Conservation (phyloP, 208 protist genomes). For the Naegleria gruberi region DNA sequence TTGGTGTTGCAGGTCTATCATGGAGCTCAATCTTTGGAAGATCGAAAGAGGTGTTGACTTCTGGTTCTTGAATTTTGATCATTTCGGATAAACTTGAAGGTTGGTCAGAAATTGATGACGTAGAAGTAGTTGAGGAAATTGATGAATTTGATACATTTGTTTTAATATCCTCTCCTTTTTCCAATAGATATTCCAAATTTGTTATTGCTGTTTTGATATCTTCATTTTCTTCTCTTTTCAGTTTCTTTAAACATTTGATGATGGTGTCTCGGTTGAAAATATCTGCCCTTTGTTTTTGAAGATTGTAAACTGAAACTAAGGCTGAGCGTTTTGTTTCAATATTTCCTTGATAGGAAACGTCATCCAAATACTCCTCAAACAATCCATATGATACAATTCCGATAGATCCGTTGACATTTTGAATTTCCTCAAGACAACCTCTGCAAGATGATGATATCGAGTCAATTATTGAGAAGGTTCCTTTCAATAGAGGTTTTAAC, state of each 20-base stretch:
- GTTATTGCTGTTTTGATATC: not conserved
- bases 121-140: not conserved
- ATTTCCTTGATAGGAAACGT: not conserved
- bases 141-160: not conserved
- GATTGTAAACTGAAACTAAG: not conserved
- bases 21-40: no score
- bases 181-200: not conserved
- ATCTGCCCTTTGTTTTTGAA: not conserved
- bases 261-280: not conserved
- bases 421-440: not conserved
- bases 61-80: no score
- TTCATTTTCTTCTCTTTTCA: not conserved
- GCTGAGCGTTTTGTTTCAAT: not conserved
- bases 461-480: not conserved
- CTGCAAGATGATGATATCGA: not conserved
- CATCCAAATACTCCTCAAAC: not conserved
- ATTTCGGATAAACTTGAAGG: no score
- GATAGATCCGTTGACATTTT: not conserved
- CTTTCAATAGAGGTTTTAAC: not conserved
- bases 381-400: not conserved
- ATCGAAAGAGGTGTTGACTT: not conserved
- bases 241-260: not conserved
- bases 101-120: no score
- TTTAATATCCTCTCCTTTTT: not conserved
- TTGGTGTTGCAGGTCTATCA: no score